Base-by-base conservation (phyloP, 73 alveolate genomes). In the Paramecium octaurelia region DNA sequence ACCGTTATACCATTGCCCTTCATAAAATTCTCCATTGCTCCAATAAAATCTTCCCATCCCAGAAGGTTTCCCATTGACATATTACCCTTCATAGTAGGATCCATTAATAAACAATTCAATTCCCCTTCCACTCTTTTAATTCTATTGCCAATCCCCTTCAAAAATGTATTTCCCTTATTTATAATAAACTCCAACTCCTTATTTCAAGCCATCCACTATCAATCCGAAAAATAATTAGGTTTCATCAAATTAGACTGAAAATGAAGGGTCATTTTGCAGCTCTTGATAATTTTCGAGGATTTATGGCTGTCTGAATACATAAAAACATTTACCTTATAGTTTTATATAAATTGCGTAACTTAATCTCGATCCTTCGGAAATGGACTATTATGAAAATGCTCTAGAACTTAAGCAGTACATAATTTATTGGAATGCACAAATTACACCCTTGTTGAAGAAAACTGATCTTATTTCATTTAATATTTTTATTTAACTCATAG, bases 141-240 rank as follows among this genome's bases (percentile, higher is more conserved):
- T 93, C 29, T 86, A 40, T 57, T 84, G 54, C 96, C 96, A 95
- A 14, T 94, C 93, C 9, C 98, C 98, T 54, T 92, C 96, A 60
- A 91, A 95, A 18, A 93, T 58, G 35, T 95, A 48, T 14, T 80
- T 86, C 9, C 77, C 77, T 59, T 59, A 8, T 59, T 59, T 59
- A 21, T 59, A 59, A 24, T 24, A 27, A 4, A 59, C 38, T 21
- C 77, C 77, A 16, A 59, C 38, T 29, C 77, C 77, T 24, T 59
- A 24, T 18, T 18, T 59, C n/a, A 24, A 29, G 20, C 20, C 77
- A 59, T 59, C 23, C 9, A 29, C 20, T 3, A 59, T 59, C 23
- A 59, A 59, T 24, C 77, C 77, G 23, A 59, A 59, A 59, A 3
- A 59, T 7, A 59, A 29, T 59, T 24, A 21, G 20, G 6, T 16